Percentiles rank a stretch among this genome's conserved stretches.
These are phyloP conservation scores for Claviceps citrina DNA, from an alignment of 2,329 filamentous ascomycete genomes.

Conservation along the genomic window DNA sequence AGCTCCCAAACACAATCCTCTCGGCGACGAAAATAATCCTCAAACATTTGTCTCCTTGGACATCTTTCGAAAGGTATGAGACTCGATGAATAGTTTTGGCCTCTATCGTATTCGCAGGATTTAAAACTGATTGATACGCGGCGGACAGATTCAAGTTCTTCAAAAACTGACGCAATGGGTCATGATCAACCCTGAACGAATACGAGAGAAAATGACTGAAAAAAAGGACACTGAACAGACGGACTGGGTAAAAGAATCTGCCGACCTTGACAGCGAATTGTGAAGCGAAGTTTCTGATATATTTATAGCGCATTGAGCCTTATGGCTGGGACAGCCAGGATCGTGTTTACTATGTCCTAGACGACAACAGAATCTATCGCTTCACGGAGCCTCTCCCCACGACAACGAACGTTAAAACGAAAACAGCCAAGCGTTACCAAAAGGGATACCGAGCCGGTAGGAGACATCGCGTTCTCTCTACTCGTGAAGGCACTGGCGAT, in stretches of 20 bases:
- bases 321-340: constrained; percentile 82
- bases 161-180: constrained; percentile 85
- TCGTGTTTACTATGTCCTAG: constrained; percentile 74
- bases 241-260: constrained; percentile 50
- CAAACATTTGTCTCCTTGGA: constrained; percentile 68
- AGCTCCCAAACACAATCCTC: constrained; percentile 66
- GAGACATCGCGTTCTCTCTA: constrained; percentile 43
- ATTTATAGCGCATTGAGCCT: constrained; percentile 52
- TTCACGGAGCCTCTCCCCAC: constrained; percentile 55
- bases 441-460: constrained; percentile 54
- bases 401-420: constrained; percentile 49
- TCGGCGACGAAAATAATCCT: constrained; percentile 60
- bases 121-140: background rate
- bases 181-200: constrained; percentile 70
- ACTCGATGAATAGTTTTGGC: background rate
- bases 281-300: constrained; percentile 9
- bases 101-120: too few relatives aligned
- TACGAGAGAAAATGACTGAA: constrained; percentile 75
- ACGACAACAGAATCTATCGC: constrained; percentile 87
- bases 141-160: constrained; percentile 50
- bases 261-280: constrained; percentile 5
- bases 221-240: constrained; percentile 68
- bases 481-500: constrained; percentile 13
- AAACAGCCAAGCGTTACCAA: constrained; percentile 36
- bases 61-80: constrained; percentile 56